Conservation (phyloP, 1,139 yeast genomes). For the Debaryomyces udenii region DNA sequence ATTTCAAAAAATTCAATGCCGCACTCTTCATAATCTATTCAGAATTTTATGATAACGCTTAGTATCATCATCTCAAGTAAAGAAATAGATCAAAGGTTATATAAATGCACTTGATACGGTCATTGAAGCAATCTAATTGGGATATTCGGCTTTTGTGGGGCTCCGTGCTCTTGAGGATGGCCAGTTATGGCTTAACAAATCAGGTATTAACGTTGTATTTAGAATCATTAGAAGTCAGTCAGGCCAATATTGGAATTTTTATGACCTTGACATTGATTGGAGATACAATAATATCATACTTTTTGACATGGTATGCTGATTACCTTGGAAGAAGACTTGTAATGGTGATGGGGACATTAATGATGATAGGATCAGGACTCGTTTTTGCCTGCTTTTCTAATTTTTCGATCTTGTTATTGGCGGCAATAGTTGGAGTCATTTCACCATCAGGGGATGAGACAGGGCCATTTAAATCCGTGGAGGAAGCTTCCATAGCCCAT, state of each 20-base stretch:
- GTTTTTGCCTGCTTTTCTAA: conserved; percentile 56
- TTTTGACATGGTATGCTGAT: conserved; percentile 80
- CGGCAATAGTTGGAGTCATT: conserved; percentile 63
- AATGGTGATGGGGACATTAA: conserved; percentile 62
- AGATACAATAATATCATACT: conserved; percentile 72
- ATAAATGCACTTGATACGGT: conserved; percentile 28
- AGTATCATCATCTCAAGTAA: background rate
- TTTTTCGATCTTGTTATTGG: conserved; percentile 58
- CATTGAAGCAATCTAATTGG: conserved; percentile 30
- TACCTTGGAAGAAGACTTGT: conserved; percentile 70
- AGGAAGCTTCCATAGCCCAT: conserved; percentile 85
- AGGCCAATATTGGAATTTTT: conserved; percentile 68
- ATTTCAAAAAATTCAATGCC: background rate
- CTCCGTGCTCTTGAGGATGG: conserved; percentile 71
- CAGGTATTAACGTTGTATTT: conserved; percentile 77
- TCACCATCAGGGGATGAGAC: conserved; percentile 93
- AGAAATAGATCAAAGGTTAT: background rate
- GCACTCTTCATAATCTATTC: background rate
- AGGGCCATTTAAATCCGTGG: conserved; percentile 89
- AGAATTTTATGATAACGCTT: background rate
- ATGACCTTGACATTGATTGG: conserved; percentile 85
- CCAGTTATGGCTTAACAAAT: conserved; percentile 81
- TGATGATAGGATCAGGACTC: conserved; percentile 74
- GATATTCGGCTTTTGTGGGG: conserved; percentile 72
- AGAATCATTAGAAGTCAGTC: conserved; percentile 56